Base-by-base conservation (phyloP, 2,329 filamentous ascomycete species). In the Botrytis deweyae region DNA sequence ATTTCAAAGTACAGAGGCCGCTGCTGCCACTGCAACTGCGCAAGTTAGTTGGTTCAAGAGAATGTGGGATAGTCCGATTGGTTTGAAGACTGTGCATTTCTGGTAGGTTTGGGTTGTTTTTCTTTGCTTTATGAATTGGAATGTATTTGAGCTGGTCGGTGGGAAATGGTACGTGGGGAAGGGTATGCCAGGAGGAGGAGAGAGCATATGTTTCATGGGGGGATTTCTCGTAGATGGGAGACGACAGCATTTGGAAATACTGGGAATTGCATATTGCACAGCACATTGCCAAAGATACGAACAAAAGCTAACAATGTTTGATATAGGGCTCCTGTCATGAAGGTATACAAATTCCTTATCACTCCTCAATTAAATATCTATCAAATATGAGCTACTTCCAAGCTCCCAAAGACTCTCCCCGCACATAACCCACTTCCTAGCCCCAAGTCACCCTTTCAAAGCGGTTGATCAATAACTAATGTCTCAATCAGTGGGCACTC, bases 21-120 rank as follows among this genome's bases (percentile, higher is more conserved):
- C 91, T 1, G 91, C 91, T 63, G 75, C 83, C 76, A 78, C 83
- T 78, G 82, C 84, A 78, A 82, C 83, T 74, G 82, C 59, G 76
- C 69, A 71, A 40, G 69, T 42, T 33, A 85, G 85, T 81, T 91
- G 87, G 87, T 90, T 96, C 83, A 90, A 91, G 86, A 90, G 90
- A 84, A 89, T 97, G 87, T 94, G 91, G 92, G 90, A 93, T 83
- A 94, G 92, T 83, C 92, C 93, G 76, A 84, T 95, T 77, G 93
- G 93, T 70, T 79, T 95, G 79, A 94, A 94, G 91, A 99, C 96
- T 76, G 96, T 99, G 80, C 96, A 99, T 85, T 99, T 99, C 86
- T 99, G 96, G 95, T 95, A 86, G 77, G 87, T 73, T 58, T 36
- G 36, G 42, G 25, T 40, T 22, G 1, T 52, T 52, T 68, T 71